phyloP scores from a whole-genome alignment of 768 basidiomycete genomes.

The Gloeopeniophorella convolvens region DNA sequence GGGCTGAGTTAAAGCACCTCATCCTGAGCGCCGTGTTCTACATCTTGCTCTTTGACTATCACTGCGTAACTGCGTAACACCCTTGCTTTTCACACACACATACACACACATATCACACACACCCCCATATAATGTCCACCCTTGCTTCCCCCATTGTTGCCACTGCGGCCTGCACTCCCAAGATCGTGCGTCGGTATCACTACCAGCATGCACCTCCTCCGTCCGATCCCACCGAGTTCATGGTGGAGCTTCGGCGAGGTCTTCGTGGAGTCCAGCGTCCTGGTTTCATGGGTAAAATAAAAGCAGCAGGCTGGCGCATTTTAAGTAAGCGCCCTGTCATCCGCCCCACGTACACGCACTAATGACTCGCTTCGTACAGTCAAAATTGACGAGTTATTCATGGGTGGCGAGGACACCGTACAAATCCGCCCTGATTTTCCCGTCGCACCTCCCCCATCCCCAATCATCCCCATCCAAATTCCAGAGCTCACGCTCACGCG shows the following conservation, averaged over 20 bases:
- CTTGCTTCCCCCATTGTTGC: not conserved
- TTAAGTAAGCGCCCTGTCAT: not conserved
- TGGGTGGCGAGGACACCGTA: not conserved
- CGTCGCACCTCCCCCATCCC: constrained; percentile 8
- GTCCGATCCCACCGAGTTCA: not conserved
- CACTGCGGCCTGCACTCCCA: not conserved
- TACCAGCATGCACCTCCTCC: constrained; percentile 1
- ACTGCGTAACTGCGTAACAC: no score
- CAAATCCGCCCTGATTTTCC: constrained; percentile 6
- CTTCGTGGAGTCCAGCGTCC: not conserved
- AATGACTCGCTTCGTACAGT: not conserved
- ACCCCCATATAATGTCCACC: constrained; percentile 2
- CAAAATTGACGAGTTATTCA: not conserved
- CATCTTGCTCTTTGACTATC: no score
- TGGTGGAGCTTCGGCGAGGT: not conserved
- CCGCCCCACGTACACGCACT: not conserved
- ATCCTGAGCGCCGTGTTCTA: no score
- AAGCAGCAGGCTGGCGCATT: constrained; percentile 4
- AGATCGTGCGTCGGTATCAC: not conserved
- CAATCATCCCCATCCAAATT: not conserved
- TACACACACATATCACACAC: no score
- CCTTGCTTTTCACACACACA: no score
- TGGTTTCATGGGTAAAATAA: constrained; percentile 7
- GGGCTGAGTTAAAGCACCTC: no score
- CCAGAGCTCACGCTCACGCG: constrained; percentile 4